A percentile compares a stretch with the other conserved stretches of the same genome.
Conservation (phyloP, 1,284 basidiomycete species). For the Omphalotus olearius region DNA sequence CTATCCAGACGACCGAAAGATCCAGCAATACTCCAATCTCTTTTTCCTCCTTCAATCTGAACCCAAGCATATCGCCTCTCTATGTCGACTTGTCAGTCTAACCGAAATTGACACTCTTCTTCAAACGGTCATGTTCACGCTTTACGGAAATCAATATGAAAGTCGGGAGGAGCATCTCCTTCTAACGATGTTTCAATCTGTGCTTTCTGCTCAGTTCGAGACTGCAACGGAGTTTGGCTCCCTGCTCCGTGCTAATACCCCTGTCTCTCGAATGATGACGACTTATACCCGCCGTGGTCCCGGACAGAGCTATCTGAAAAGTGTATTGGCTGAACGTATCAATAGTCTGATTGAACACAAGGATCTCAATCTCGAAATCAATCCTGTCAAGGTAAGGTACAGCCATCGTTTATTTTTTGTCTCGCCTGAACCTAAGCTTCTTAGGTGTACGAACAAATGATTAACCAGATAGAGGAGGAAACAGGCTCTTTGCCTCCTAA, state of each 20-base stretch:
- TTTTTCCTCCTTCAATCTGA: slow-evolving; percentile 99
- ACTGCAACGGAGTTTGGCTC: slow-evolving; percentile 98
- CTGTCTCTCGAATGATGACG: slow-evolving; percentile 99
- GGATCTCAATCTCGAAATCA: slow-evolving; percentile 97
- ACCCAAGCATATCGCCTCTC: slow-evolving; percentile 91
- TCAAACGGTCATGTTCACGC: slow-evolving; percentile 99
- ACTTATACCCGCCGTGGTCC: slow-evolving; percentile 98
- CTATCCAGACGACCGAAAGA: slow-evolving; percentile 90
- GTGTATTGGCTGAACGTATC: slow-evolving; percentile 94
- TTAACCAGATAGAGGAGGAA: slow-evolving; percentile 96
- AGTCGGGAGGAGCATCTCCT: slow-evolving; percentile 97
- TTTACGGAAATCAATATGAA: slow-evolving; percentile 99
- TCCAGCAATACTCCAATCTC: slow-evolving; percentile 95
- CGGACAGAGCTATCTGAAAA: slow-evolving; percentile 96
- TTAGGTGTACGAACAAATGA: slow-evolving; percentile 97
- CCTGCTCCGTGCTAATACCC: slow-evolving; percentile 95
- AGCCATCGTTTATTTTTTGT: background rate
- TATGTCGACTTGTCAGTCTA: slow-evolving; percentile 95
- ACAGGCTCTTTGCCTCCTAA: slow-evolving; percentile 87
- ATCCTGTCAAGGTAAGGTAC: slow-evolving; percentile 83
- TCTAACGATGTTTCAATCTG: slow-evolving; percentile 98
- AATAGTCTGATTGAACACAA: slow-evolving; percentile 98
- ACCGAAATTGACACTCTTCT: slow-evolving; percentile 98
- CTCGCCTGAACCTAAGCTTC: background rate
- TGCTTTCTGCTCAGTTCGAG: slow-evolving; percentile 97